phyloP scores from a whole-genome alignment of 2,329 filamentous ascomycete species.

The Cercospora canescens region DNA sequence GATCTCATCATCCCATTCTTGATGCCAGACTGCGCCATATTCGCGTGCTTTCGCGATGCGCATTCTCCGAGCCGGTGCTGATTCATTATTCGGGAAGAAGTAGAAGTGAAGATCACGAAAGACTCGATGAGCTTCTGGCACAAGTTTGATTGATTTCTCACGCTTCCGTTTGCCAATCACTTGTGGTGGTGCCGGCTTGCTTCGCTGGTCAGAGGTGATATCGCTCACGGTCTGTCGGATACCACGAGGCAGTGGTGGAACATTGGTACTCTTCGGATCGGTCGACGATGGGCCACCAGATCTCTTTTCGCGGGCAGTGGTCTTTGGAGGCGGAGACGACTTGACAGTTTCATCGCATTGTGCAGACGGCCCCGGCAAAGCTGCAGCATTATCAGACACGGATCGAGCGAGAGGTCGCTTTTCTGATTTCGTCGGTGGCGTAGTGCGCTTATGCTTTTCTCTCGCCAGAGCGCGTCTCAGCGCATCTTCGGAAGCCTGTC shows the following conservation, averaged over 20 bases:
- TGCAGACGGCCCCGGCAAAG: neutral
- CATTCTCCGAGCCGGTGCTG: conserved; percentile 63
- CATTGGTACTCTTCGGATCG: neutral
- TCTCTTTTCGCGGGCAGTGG: neutral
- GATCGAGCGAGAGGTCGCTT: conserved; percentile 25
- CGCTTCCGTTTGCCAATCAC: conserved; percentile 33
- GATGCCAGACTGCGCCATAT: conserved; percentile 72
- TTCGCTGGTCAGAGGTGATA: conserved; percentile 4
- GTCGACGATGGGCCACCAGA: conserved; percentile 12
- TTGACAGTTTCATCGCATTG: neutral
- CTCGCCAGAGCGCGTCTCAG: conserved; percentile 11
- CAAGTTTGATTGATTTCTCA: conserved; percentile 22
- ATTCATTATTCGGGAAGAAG: conserved; percentile 80
- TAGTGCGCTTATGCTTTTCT: neutral
- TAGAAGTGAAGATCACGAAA: conserved; percentile 40
- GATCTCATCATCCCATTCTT: conserved; percentile 55
- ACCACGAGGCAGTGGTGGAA: neutral
- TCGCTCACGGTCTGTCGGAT: conserved; percentile 25
- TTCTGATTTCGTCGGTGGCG: neutral
- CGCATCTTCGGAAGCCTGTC: conserved; percentile 22
- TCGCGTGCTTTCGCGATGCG: conserved; percentile 75
- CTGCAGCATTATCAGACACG: conserved; percentile 23
- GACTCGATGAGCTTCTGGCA: conserved; percentile 31
- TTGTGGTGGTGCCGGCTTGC: neutral
- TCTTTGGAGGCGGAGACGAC: neutral